phyloP scores from a whole-genome alignment of 768 basidiomycete species.

The Tremella yokohamensis region DNA sequence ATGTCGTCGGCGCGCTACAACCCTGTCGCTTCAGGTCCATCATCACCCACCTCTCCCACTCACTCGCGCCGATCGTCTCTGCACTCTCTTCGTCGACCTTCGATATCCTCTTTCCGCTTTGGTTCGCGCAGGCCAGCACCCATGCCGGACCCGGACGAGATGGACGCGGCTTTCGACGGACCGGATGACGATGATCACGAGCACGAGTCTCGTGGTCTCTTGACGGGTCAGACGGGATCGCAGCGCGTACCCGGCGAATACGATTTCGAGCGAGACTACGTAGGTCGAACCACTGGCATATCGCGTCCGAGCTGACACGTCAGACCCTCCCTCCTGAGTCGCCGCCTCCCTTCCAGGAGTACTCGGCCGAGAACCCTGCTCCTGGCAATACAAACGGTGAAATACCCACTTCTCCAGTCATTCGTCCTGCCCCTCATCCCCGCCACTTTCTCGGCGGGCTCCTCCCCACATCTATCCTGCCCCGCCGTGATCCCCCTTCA shows the following conservation, averaged over 20 bases:
- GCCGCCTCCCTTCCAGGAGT: constrained; percentile 48
- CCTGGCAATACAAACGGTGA: constrained; percentile 48
- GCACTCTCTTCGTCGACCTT: constrained; percentile 25
- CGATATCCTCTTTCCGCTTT: constrained; percentile 28
- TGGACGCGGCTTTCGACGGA: constrained; percentile 75
- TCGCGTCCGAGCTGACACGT: constrained; percentile 8
- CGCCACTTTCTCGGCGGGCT: constrained; percentile 49
- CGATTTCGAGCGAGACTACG: constrained; percentile 50
- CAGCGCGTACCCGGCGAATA: constrained; percentile 45
- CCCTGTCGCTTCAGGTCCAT: constrained; percentile 10
- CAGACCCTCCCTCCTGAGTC: constrained; percentile 47
- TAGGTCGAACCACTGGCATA: constrained; percentile 17
- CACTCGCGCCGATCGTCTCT: constrained; percentile 33
- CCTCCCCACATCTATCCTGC: constrained; percentile 36
- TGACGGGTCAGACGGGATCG: constrained; percentile 11
- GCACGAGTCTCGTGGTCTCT: constrained; percentile 11
- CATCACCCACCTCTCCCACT: constrained; percentile 1
- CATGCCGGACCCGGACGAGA: constrained; percentile 55
- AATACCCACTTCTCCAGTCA: constrained; percentile 44
- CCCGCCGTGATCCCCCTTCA: constrained; percentile 14
- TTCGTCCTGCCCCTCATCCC: constrained; percentile 58
- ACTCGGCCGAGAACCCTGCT: constrained; percentile 44
- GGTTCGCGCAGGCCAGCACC: constrained; percentile 7
- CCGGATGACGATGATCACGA: constrained; percentile 58
- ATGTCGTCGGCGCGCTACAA: constrained; percentile 25